Evolutionary conservation across 1,139 yeast genomes (phyloP).

Genomic region (Geotrichum restrictum): DNA sequence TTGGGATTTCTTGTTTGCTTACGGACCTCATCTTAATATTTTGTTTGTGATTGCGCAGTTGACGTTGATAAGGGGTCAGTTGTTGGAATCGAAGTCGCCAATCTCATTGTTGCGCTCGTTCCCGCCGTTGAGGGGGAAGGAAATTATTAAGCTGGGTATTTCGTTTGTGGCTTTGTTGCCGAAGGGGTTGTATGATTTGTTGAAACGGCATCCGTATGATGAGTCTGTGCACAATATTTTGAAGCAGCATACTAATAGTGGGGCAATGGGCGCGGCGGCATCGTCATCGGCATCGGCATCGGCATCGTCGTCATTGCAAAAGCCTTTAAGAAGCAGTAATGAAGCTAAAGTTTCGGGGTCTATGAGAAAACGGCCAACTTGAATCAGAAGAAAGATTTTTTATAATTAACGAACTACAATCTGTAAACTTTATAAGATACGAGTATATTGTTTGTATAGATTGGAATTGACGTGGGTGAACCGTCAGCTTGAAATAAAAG

Average conservation of each 20-base stretch:
- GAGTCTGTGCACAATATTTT: constrained; percentile 17
- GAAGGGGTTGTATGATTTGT: constrained; percentile 57
- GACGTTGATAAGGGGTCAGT: constrained; percentile 58
- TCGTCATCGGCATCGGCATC: neutral
- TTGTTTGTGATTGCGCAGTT: constrained; percentile 82
- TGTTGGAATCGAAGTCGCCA: constrained; percentile 61
- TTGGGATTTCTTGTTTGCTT: constrained; percentile 91
- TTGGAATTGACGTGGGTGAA: no score
- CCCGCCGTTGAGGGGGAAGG: constrained; percentile 63
- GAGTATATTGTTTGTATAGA: no score
- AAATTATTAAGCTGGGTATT: constrained; percentile 71
- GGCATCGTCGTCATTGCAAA: neutral
- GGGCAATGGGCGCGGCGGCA: neutral
- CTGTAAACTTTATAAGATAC: no score
- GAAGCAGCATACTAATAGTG: constrained; percentile 25
- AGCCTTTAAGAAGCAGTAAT: neutral
- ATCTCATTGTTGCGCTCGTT: constrained; percentile 71
- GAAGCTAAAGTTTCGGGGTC: neutral
- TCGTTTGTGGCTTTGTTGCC: constrained; percentile 81
- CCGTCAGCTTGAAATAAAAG: no score
- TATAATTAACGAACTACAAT: no score
- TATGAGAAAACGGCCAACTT: neutral
- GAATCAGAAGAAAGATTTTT: no score
- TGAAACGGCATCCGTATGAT: constrained; percentile 71
- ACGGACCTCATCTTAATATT: constrained; percentile 85